A percentile compares a stretch with the other conserved stretches of the same genome.
Conservation (phyloP, 495 filamentous ascomycete species). For the Cercophora sp. region DNA sequence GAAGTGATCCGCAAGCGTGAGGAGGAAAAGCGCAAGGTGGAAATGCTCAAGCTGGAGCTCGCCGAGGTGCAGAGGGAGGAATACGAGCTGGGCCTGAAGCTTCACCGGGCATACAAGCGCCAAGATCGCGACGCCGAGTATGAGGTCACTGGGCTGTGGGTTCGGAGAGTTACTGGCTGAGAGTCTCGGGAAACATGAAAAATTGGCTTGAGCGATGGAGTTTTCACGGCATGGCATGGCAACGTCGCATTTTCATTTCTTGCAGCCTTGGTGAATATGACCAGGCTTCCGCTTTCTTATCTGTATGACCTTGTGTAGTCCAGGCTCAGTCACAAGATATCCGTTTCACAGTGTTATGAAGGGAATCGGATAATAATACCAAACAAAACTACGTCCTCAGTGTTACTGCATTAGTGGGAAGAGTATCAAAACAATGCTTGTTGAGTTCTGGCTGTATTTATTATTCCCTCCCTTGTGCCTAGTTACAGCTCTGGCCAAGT, state of each 20-base stretch:
- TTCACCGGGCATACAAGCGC: constrained; percentile 76
- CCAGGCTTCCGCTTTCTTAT: neutral
- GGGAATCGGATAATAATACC: too few species aligned
- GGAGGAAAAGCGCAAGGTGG: constrained; percentile 68
- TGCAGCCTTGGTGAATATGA: neutral
- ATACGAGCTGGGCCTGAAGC: constrained; percentile 79
- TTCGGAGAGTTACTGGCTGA: constrained; percentile 59
- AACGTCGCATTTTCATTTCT: neutral
- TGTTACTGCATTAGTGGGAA: too few species aligned
- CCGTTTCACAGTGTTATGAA: too few species aligned
- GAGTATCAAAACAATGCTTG: too few species aligned
- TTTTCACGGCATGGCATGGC: neutral
- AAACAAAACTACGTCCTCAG: too few species aligned
- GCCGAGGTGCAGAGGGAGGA: constrained; percentile 75
- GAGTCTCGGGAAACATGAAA: neutral
- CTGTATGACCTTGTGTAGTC: too few species aligned
- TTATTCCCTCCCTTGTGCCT: too few species aligned
- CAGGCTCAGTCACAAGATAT: too few species aligned
- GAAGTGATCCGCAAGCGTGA: constrained; percentile 51
- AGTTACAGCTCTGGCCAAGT: too few species aligned
- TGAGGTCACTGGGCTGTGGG: constrained; percentile 75
- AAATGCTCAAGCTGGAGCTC: constrained; percentile 65
- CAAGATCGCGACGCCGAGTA: constrained; percentile 59
- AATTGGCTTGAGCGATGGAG: neutral
- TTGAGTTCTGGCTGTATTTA: too few species aligned